Evolutionary conservation across 2,329 filamentous ascomycete species (phyloP), one percentile per base, ranked within the genome.

Genomic region (Coniochaeta sp.): DNA sequence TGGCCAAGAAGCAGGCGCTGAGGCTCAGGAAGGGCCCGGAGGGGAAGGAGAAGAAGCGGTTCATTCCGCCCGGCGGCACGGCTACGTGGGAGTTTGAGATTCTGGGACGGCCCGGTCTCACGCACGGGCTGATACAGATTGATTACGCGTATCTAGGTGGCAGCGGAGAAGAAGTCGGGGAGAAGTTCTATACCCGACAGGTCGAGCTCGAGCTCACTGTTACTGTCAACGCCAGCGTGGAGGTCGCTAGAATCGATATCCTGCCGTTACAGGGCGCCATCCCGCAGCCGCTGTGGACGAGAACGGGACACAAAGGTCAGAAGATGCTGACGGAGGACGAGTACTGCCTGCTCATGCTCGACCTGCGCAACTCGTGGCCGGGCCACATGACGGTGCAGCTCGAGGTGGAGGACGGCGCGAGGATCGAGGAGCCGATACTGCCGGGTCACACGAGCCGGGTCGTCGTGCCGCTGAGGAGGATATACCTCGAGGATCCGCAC

Each of bases 311-410:
- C 2, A 69, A 72, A 3, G 67, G 69, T 0, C 66, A 66, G 6
- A 63, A 69, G 5, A 80, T 50, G 68, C 73, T 60, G 62, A 80
- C 72, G 68, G 77, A 67, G 65, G 85, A 85, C 58, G 84, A 91
- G 44, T 87, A 91, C 68, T 96, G 91, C 68, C 79, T 96, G 40
- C 76, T 96, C 2, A 78, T 95, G 1, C 78, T 97, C 58, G 93
- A 97, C 72, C 78, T 97, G 31, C 87, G 91, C 60, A 98, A 98
- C 69, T 87, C 89, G 0, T 97, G 93, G 93, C 92, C 91, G 1
- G 90, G 85, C 68, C 87, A 88, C 57, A 84, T 97, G 68, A 79
- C 83, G 7, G 81, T 95, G 3, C 82, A 81, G 31, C 73, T 96
- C 2, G 75, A 83, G 58, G 77, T 77, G 14, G 77, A 82, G 54